Evolutionary conservation across 352 stramenopile species (phyloP).

Genomic region (Pythium biforme): DNA sequence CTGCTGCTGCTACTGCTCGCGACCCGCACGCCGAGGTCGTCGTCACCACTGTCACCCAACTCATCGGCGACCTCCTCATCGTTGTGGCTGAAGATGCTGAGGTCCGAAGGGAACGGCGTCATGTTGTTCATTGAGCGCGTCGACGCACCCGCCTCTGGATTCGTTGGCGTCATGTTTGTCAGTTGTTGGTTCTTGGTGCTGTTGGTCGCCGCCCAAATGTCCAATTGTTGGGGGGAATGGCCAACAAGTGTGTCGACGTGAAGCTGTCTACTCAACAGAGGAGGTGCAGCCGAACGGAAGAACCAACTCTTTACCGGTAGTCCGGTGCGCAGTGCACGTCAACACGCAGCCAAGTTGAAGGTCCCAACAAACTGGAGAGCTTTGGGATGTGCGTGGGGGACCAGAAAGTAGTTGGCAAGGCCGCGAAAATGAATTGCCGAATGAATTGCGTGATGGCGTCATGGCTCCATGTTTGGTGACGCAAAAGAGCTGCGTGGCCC

Average conservation of each 20-base stretch:
- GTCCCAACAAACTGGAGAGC: constrained; percentile 5
- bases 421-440: constrained; percentile 7
- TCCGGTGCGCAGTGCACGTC: constrained; percentile 4
- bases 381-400: neutral
- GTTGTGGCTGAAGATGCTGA: constrained; percentile 39
- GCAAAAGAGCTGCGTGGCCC: constrained; percentile 10
- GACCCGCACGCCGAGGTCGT: constrained; percentile 11
- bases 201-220: too few relatives aligned
- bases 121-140: constrained; percentile 5
- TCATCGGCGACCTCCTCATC: constrained; percentile 27
- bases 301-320: constrained; percentile 1
- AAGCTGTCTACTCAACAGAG: neutral
- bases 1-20: neutral
- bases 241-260: neutral
- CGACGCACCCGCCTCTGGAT: neutral
- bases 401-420: neutral
- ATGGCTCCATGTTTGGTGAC: constrained; percentile 12
- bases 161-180: constrained; percentile 9
- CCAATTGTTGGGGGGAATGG: neutral
- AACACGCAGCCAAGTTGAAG: constrained; percentile 13
- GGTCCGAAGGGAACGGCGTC: constrained; percentile 34
- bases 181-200: constrained; percentile 4
- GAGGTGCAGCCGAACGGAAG: neutral
- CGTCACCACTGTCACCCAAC: constrained; percentile 7
- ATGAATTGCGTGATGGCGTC: constrained; percentile 22